Evolutionary conservation across 208 protist genomes (phyloP), one percentile per base, ranked within the genome.

Genomic region (Acanthamoeba culbertsoni): DNA sequence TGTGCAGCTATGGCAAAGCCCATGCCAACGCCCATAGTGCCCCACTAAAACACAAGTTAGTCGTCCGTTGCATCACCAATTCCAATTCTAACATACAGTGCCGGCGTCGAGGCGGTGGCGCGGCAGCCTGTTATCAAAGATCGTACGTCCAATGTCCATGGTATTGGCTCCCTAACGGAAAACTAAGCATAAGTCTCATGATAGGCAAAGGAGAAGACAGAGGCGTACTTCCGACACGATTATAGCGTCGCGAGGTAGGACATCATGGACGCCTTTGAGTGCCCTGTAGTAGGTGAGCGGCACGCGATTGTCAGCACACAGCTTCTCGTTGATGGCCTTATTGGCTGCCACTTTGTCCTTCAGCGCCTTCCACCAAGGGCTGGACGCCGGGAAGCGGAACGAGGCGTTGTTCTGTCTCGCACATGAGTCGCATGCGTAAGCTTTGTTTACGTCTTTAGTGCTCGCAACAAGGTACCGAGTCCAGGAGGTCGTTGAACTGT

Each of bases 21-120:
- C 53, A 95, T 46, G 33, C 94, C 94, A 20, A 95, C 94, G 26
- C 94, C 94, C 94, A 95, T 95, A 6, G 94, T 95, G 48, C 94
- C 94, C 42, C 42, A 95, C 82, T 90, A n/a, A n/a, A n/a, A n/a
- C n/a, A n/a, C n/a, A n/a, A n/a, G n/a, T n/a, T n/a, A n/a, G n/a
- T n/a, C n/a, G n/a, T n/a, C n/a, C n/a, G n/a, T n/a, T n/a, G n/a
- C n/a, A n/a, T n/a, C n/a, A n/a, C n/a, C n/a, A n/a, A n/a, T n/a
- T n/a, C n/a, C n/a, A n/a, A n/a, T n/a, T n/a, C n/a, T n/a, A n/a
- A 10, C 53, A 10, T 43, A 90, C 59, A 7, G 94, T 95, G n/a
- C 94, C 94, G 23, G 94, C 94, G 40, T 95, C 94, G 12, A 95
- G 77, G 53, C 94, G 90, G 51, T 86, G 71, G 35, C 94, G 94